phyloP scores from a whole-genome alignment of 192 early-diverging fungal genomes.

The Coemansia javaensis region DNA sequence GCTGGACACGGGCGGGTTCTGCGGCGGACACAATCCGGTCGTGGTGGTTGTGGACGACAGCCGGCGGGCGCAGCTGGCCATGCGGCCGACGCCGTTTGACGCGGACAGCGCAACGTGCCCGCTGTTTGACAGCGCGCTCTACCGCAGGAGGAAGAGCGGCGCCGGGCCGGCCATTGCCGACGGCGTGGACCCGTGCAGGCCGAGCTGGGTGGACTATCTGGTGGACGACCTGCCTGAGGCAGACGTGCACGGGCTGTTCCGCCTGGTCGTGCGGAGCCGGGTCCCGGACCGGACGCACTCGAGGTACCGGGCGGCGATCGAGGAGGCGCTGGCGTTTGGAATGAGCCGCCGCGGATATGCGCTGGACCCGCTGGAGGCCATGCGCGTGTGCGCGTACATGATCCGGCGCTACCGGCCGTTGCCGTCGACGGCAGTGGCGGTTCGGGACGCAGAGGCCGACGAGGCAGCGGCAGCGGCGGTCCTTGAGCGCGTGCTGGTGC shows the following conservation, averaged over 20 bases:
- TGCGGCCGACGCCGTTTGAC: background rate
- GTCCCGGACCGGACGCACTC: constrained; percentile 6
- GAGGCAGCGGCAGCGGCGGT: background rate
- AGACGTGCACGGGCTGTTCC: constrained; percentile 20
- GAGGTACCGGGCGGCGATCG: constrained; percentile 17
- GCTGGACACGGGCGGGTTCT: background rate
- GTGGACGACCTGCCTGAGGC: constrained; percentile 16
- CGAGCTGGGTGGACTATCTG: constrained; percentile 42
- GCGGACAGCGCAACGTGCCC: constrained; percentile 2
- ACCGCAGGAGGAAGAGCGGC: background rate
- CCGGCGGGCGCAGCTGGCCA: constrained; percentile 9
- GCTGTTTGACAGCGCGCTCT: constrained; percentile 10
- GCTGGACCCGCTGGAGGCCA: constrained; percentile 21
- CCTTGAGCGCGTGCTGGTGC: constrained; percentile 1
- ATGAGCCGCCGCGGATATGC: constrained; percentile 26
- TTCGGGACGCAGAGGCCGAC: background rate
- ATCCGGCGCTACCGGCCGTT: constrained; percentile 4
- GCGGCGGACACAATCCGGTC: background rate
- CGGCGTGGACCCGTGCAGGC: constrained; percentile 13
- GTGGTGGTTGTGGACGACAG: constrained; percentile 1
- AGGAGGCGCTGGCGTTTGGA: constrained; percentile 41
- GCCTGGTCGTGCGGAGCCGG: constrained; percentile 23
- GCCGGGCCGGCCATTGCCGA: background rate
- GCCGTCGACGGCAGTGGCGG: too few species aligned
- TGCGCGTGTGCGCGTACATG: constrained; percentile 34